Percentiles rank a stretch among this genome's conserved stretches.
phyloP scores from a whole-genome alignment of 2,329 filamentous ascomycete genomes.

The Monascus ruber region DNA sequence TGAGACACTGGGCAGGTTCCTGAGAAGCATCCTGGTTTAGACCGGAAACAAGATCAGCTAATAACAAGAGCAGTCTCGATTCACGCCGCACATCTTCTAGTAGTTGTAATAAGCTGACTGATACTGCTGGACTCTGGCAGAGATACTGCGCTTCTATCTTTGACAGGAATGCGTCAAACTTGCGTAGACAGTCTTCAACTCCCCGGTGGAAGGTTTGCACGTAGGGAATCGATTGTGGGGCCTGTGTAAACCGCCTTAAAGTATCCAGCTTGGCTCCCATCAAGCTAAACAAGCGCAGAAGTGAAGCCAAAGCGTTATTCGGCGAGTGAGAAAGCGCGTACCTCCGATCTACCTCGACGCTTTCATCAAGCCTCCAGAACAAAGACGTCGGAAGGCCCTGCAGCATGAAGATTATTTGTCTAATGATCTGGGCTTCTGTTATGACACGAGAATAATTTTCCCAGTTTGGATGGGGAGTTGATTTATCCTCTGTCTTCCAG shows the following conservation, averaged over 20 bases:
- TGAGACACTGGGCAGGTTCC: slow-evolving; percentile 61
- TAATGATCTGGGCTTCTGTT: slow-evolving; percentile 60
- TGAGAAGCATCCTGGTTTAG: slow-evolving; percentile 35
- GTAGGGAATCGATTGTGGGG: slow-evolving; percentile 42
- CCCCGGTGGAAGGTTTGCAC: slow-evolving; percentile 62
- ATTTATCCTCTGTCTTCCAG: slow-evolving; percentile 30
- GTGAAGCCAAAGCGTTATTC: slow-evolving; percentile 16
- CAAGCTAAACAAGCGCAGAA: slow-evolving; percentile 33
- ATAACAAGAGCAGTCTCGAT: slow-evolving; percentile 45
- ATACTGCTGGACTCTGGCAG: slow-evolving; percentile 38
- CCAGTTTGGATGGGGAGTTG: slow-evolving; percentile 4
- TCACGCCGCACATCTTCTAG: slow-evolving; percentile 45
- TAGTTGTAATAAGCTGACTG: slow-evolving; percentile 57
- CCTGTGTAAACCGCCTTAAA: slow-evolving; percentile 39
- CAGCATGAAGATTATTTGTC: slow-evolving; percentile 78
- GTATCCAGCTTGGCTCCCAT: slow-evolving; percentile 38
- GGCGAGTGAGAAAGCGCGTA: slow-evolving; percentile 27
- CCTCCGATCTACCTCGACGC: slow-evolving; percentile 26
- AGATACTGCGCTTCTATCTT: slow-evolving; percentile 51
- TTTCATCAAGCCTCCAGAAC: slow-evolving; percentile 39
- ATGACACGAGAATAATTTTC: slow-evolving; percentile 29
- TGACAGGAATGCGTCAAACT: slow-evolving; percentile 50
- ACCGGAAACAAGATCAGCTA: slow-evolving; percentile 52
- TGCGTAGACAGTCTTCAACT: slow-evolving; percentile 44
- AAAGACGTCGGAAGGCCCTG: slow-evolving; percentile 64